Conservation (phyloP, 2,329 filamentous ascomycete genomes). For the Hymenoscyphus linearis region DNA sequence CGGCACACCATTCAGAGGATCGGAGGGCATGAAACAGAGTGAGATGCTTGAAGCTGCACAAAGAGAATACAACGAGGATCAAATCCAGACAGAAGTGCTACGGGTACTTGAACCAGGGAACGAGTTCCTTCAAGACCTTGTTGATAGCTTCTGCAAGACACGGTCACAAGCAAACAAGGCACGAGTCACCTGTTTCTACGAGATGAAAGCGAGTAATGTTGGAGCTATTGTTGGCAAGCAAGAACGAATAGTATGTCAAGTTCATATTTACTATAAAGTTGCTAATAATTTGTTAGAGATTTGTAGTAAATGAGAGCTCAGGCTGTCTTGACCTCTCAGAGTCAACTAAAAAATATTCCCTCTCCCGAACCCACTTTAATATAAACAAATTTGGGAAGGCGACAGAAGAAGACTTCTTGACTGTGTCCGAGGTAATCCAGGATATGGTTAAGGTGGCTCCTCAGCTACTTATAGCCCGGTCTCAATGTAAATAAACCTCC, state of each 20-base stretch:
- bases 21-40: not conserved
- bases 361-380: not conserved
- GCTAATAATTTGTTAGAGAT: not conserved
- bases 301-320: not conserved
- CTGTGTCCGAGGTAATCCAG: not conserved
- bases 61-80: not conserved
- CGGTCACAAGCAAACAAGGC: not conserved
- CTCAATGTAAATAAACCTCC: not conserved
- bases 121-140: not conserved
- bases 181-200: not conserved
- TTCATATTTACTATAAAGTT: not conserved
- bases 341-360: not conserved
- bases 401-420: not conserved
- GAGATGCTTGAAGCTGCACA: not conserved
- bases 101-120: not conserved
- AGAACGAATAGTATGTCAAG: not conserved
- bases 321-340: not conserved
- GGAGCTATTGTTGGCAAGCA: not conserved
- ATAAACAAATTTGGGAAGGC: not conserved
- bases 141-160: not conserved
- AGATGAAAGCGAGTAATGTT: not conserved
- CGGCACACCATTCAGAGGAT: not conserved
- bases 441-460: not conserved
- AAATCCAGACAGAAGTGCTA: not conserved
- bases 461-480: not conserved